Percentiles rank a stretch among this genome's conserved stretches.
phyloP scores from a whole-genome alignment of 306 rosid species.

The Cyamopsis tetragonoloba region DNA sequence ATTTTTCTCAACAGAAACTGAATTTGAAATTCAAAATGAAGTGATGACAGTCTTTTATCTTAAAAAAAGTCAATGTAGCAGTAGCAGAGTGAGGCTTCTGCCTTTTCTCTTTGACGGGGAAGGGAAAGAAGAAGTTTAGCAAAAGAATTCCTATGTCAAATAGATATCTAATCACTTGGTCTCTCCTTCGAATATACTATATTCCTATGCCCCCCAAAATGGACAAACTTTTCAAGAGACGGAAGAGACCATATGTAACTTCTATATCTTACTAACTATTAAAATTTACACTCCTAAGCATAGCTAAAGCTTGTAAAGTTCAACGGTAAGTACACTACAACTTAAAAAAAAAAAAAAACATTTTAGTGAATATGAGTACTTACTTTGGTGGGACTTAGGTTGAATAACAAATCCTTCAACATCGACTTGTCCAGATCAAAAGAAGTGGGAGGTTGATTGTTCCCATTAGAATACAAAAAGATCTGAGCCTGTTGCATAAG shows the following conservation, averaged over 20 bases:
- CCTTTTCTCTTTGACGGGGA: not conserved
- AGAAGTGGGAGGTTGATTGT: conserved; percentile 76
- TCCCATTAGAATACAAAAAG: conserved; percentile 83
- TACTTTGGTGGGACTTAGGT: conserved; percentile 90
- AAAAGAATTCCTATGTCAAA: too few species aligned
- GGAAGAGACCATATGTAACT: not conserved
- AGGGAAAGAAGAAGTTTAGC: not conserved
- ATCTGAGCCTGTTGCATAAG: conserved; percentile 86
- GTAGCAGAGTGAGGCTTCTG: not conserved
- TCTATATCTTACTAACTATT: not conserved
- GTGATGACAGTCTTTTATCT: not conserved
- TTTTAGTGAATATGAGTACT: not conserved
- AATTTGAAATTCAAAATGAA: not conserved
- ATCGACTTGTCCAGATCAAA: conserved; percentile 70
- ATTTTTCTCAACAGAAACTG: not conserved
- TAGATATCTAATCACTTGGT: too few species aligned
- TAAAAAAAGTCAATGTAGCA: not conserved
- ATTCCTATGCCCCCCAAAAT: not conserved
- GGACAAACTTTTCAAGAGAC: not conserved
- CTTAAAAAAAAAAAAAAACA: not conserved
- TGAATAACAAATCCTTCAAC: conserved; percentile 80
- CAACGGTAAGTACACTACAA: not conserved
- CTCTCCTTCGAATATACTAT: not conserved
- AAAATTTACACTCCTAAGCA: not conserved
- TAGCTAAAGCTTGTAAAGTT: not conserved